Base-by-base conservation (phyloP, 2,329 filamentous ascomycete species). In the Samsoniella hepiali region DNA sequence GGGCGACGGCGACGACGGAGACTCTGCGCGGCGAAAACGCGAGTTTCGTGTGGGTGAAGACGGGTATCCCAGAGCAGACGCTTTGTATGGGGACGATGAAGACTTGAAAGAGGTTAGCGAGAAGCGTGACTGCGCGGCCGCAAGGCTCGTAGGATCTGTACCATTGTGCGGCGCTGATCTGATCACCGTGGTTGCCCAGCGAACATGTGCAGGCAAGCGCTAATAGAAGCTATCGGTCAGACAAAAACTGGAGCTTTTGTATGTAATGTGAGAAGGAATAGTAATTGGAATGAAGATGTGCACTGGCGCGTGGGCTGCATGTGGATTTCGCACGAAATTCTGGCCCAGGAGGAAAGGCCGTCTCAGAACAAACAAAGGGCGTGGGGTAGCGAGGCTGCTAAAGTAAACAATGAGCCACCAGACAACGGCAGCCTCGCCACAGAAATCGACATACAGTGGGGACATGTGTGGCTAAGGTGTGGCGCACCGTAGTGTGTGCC, bases 31-130 rank as follows among this genome's bases (percentile, higher is more conserved):
- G 64, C 86, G 82, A 72, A 89, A 89, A 13, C 86, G 86, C 58
- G 86, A 89, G 71, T 78, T 83, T 73, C 90, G 86, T 22, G 73
- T 71, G 27, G 76, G 74, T 68, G 86, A 84, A 54, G 89, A 88
- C 67, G 87, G 87, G 76, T 89, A 91, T 65, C 88, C 88, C 65
- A 91, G 77, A 62, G 88, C 88, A 31, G 88, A 91, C 15, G 88
- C 88, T 74, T 90, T 91, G 76, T 89, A 91, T 63, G 84, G 78
- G 57, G 80, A 73, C 63, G 78, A 81, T 74, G 80, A 82, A 73
- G 80, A 82, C 86, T 84, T 72, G 42, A 22, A 10, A n/a, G 36
- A 7, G 6, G 49, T 61, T 45, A 61, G 58, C n/a, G 45, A 17
- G 31, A 53, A 9, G 44, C 38, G n/a, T 31, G 34, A 31, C 22